Evolutionary conservation across 257 asterid genomes (phyloP).

Genomic region (Nicotiana attenuata): DNA sequence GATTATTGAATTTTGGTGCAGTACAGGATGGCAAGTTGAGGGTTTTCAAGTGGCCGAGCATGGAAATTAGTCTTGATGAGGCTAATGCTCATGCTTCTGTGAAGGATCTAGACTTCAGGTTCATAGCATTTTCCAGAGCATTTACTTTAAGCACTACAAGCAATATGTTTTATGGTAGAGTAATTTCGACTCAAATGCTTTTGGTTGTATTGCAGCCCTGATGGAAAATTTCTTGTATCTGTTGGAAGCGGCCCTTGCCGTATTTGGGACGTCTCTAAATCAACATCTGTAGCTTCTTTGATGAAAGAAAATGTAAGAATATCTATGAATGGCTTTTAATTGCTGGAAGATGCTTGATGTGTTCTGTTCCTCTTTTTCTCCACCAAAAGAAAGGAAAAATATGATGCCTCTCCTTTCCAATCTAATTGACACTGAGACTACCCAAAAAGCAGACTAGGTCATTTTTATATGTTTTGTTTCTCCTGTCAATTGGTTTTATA

Average conservation of each 20-base stretch:
- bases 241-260: conserved; percentile 89
- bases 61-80: conserved; percentile 64
- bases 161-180: not conserved
- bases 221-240: conserved; percentile 81
- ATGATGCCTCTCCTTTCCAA: not conserved
- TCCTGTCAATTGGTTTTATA: conserved; percentile 1
- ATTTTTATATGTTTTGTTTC: not conserved
- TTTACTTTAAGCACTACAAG: not conserved
- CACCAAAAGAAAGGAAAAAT: not conserved
- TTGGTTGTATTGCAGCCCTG: conserved; percentile 55
- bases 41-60: conserved; percentile 86
- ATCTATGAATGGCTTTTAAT: not conserved
- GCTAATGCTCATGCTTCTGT: conserved; percentile 63
- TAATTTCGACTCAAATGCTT: conserved; percentile 14
- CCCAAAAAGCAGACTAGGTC: not conserved
- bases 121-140: not conserved
- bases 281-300: conserved; percentile 57
- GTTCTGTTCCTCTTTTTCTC: not conserved
- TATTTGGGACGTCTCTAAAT: conserved; percentile 66
- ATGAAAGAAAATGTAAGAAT: conserved; percentile 61
- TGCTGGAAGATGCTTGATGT: not conserved
- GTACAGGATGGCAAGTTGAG: conserved; percentile 92
- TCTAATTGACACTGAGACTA: not conserved
- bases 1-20: conserved; percentile 36
- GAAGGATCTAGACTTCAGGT: conserved; percentile 95